Evolutionary conservation across 352 stramenopile species (phyloP), one percentile per base, ranked within the genome.

Genomic region (Pseudoperonospora humuli): DNA sequence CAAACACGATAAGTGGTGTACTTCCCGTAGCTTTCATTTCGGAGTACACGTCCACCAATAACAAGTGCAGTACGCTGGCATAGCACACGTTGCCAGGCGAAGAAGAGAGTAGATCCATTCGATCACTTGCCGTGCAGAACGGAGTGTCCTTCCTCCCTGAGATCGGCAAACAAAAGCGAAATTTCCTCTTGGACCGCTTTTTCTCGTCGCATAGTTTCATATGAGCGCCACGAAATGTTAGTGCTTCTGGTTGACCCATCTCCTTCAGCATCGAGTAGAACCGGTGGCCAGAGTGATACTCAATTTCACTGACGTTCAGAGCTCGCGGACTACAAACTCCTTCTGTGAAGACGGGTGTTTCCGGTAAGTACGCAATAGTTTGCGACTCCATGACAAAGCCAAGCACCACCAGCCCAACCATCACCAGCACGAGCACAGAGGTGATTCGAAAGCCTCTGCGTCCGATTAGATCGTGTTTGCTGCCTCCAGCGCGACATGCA

Each of bases 21-120:
- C 41, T 58, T 2, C 38, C 50, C 11, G 61, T 29, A 0, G 17
- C 39, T 13, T 57, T 6, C 21, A 83, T 36, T 34, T 76, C 62
- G 19, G 61, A 55, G 52, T 75, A 79, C 7, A 75, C 61, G 47
- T 79, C 70, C 13, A 75, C 40, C 10, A 84, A 47, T 9, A 84
- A 37, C 57, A 84, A 64, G 45, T 78, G 68, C 33, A 80, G 48
- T 14, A 71, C 60, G 43, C 63, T 80, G 14, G 34, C 63, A 28
- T 71, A 74, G 44, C 71, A 84, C n/a, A n/a, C n/a, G n/a, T n/a
- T n/a, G 2, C 61, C 31, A 41, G 54, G 64, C 7, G 50, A 17
- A 9, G 34, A 29, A 13, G 35, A 42, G 15, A 83, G 54, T 9
- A 83, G 46, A 31, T 80, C 65, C 40, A 78, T 52, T 21, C 67